A percentile compares a stretch with the other conserved stretches of the same genome.
Conservation (phyloP, 106 monocot species). For the Alisma plantagoaquatica region DNA sequence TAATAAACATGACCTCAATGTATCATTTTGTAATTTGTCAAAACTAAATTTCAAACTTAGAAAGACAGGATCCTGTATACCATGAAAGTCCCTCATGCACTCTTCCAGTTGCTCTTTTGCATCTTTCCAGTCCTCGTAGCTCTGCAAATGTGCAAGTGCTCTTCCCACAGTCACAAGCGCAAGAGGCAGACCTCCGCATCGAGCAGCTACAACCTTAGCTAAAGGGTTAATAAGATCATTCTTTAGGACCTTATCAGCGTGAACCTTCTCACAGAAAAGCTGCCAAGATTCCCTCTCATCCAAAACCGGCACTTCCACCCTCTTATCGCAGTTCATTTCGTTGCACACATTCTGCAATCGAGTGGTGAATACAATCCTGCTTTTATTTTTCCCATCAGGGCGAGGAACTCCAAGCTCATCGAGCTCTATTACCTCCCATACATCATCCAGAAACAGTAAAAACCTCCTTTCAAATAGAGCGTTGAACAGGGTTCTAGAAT, state of each 20-base stretch:
- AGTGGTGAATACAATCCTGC: constrained; percentile 23
- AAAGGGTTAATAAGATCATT: neutral
- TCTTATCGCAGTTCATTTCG: constrained; percentile 8
- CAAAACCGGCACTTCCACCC: constrained; percentile 14
- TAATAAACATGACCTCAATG: constrained; percentile 8
- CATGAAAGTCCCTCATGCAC: neutral
- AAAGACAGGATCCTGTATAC: constrained; percentile 2
- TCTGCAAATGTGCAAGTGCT: constrained; percentile 6
- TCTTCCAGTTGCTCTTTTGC: neutral
- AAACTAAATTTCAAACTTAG: constrained; percentile 20
- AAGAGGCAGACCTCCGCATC: constrained; percentile 30
- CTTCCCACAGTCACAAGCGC: constrained; percentile 11
- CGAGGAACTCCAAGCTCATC: constrained; percentile 21
- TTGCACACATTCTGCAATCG: constrained; percentile 5
- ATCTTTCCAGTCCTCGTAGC: constrained; percentile 11
- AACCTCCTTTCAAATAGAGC: constrained; percentile 14
- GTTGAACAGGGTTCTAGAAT: constrained; percentile 1
- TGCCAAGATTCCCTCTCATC: constrained; percentile 4
- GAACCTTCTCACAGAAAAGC: constrained; percentile 18
- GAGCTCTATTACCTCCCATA: constrained; percentile 11
- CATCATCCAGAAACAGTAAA: constrained; percentile 29
- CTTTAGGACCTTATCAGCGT: neutral
- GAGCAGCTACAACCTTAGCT: constrained; percentile 1
- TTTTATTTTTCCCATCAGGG: constrained; percentile 2
- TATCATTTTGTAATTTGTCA: constrained; percentile 11